These are phyloP conservation scores for Tetrapisispora pingtungensis DNA, from an alignment of 805 yeast species.

Conservation along the genomic window DNA sequence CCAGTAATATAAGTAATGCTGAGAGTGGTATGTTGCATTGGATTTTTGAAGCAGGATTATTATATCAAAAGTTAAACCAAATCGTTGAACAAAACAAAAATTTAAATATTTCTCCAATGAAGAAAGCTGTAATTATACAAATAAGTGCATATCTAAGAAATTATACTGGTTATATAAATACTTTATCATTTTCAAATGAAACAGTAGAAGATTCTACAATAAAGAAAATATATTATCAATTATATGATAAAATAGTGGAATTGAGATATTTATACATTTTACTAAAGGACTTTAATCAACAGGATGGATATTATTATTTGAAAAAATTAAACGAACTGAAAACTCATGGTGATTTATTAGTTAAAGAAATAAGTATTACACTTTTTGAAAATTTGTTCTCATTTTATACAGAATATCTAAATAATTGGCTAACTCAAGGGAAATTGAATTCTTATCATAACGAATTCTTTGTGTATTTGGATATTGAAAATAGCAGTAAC, in stretches of 20 bases:
- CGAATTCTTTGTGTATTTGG: constrained; percentile 51
- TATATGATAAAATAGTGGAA: constrained; percentile 43
- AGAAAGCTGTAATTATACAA: constrained; percentile 49
- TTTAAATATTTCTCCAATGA: constrained; percentile 39
- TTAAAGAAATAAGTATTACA: constrained; percentile 34
- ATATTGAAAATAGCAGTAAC: constrained; percentile 4
- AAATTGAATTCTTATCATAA: constrained; percentile 41
- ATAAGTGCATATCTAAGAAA: constrained; percentile 34
- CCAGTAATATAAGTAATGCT: constrained; percentile 45
- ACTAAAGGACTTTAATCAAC: constrained; percentile 24
- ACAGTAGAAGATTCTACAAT: constrained; percentile 21
- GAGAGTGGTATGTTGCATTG: constrained; percentile 44
- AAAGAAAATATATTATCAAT: constrained; percentile 23
- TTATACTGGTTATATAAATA: constrained; percentile 37
- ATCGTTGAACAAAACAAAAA: constrained; percentile 26
- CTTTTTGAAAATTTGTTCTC: constrained; percentile 38
- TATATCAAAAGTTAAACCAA: constrained; percentile 40
- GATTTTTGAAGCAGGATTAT: constrained; percentile 62
- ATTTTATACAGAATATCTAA: constrained; percentile 53
- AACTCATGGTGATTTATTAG: constrained; percentile 52
- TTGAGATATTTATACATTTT: constrained; percentile 50
- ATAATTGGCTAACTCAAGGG: constrained; percentile 64
- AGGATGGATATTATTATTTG: constrained; percentile 43
- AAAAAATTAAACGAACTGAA: constrained; percentile 41
- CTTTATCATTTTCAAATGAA: constrained; percentile 30